phyloP scores from a whole-genome alignment of 371 early-diverging fungal genomes.

The Mortierella sp. region DNA sequence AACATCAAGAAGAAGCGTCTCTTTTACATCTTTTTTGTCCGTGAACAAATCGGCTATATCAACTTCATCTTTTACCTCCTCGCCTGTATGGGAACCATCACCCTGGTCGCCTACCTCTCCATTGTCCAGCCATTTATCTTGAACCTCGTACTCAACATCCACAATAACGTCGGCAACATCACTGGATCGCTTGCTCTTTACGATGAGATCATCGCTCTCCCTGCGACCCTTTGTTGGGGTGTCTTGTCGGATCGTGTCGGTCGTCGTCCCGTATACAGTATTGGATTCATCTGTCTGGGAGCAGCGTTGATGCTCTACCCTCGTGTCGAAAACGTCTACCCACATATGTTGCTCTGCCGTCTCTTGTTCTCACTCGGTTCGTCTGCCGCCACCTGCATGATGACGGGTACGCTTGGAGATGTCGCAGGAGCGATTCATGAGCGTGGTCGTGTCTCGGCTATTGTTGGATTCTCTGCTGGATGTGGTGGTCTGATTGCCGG shows the following conservation, averaged over 20 bases:
- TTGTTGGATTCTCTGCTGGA: conserved; percentile 69
- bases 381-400: conserved; percentile 79
- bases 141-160: conserved; percentile 36
- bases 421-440: conserved; percentile 60
- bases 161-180: conserved; percentile 51
- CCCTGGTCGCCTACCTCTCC: conserved; percentile 67
- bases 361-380: conserved; percentile 78
- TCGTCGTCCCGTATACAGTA: conserved; percentile 63
- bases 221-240: conserved; percentile 69
- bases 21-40: conserved; percentile 55
- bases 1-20: conserved; percentile 19
- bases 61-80: conserved; percentile 68
- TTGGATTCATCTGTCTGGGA: conserved; percentile 65
- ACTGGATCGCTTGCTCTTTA: conserved; percentile 67
- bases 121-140: conserved; percentile 57
- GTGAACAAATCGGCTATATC: conserved; percentile 64
- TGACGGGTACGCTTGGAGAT: conserved; percentile 72
- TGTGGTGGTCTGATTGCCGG: conserved; percentile 68
- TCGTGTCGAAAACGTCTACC: conserved; percentile 62
- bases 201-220: conserved; percentile 72
- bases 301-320: conserved; percentile 62
- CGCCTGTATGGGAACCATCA: conserved; percentile 70
- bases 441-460: conserved; percentile 66
- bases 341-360: conserved; percentile 65
- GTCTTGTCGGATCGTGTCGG: conserved; percentile 66